phyloP scores from a whole-genome alignment of 139 green algal genomes.

The Chlorella ohadii region DNA sequence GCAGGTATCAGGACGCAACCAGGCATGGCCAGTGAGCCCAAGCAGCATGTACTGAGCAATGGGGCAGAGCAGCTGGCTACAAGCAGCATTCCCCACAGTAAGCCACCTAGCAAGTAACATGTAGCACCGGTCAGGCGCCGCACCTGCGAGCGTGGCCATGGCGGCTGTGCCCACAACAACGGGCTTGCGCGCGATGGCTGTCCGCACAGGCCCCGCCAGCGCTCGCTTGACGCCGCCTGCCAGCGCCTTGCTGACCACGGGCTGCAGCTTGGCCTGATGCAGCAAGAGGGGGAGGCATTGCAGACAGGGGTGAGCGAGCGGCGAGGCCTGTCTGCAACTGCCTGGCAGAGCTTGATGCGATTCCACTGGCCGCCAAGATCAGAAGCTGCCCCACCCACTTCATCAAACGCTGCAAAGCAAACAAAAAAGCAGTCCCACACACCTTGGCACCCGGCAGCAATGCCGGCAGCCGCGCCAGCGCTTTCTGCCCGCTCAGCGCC shows the following conservation, averaged over 20 bases:
- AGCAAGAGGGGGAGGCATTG: no score
- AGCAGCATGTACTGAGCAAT: no score
- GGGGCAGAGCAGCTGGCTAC: no score
- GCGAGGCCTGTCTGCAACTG: no score
- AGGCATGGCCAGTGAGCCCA: not conserved
- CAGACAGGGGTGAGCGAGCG: no score
- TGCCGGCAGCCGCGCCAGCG: slow-evolving; percentile 10
- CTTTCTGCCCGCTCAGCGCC: slow-evolving; percentile 35
- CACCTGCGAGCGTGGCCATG: slow-evolving; percentile 40
- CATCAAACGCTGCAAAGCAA: no score
- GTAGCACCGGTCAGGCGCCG: not conserved
- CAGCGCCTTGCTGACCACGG: not conserved
- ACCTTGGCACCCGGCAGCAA: not conserved
- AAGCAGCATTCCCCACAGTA: no score
- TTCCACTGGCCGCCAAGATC: no score
- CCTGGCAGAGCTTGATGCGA: no score
- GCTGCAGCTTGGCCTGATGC: not conserved
- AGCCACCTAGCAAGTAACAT: no score
- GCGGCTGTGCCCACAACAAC: slow-evolving; percentile 32
- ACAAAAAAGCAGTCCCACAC: no score
- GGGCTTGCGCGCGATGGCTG: slow-evolving; percentile 31
- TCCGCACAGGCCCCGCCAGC: slow-evolving; percentile 11
- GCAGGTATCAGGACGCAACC: not conserved
- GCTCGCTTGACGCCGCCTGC: slow-evolving; percentile 11
- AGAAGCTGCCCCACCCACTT: no score